Base-by-base conservation (phyloP, 257 asterid genomes). In the Knoxia roxburghii region DNA sequence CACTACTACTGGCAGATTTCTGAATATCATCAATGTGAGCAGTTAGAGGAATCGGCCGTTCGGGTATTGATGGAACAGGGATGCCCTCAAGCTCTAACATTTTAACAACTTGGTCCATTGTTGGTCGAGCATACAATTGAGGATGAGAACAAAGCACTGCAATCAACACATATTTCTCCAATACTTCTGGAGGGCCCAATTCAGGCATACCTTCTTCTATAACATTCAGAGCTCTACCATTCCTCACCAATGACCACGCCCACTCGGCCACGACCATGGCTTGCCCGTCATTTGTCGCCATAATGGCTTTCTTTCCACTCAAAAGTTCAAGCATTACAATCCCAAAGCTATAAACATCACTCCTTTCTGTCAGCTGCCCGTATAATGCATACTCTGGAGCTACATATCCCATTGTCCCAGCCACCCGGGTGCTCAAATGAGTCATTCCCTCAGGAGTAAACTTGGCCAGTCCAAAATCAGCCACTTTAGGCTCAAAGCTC, bases 371-470 rank as follows among this genome's bases (percentile, higher is more conserved):
- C 62, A 92, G 71, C 68, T 89, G 95, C 8, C 98, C 97, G 24
- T 92, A 92, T 37, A 92, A 70, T 0, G 97, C 97, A 29, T 92
- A 92, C 81, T 92, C 98, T 0, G 98, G 98, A 0, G 97, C 97
- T n/a, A 92, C 88, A 55, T 92, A 92, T 15, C 98, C 98, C 95
- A 87, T 86, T 0, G 98, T 92, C 69, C 98, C 98, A 0, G 97
- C 98, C n/a, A 92, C 96, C 51, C 87, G 82, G 32, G 97, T 92
- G 82, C 96, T 92, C 86, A 92, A 20, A 37, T 89, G 98, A 0
- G 96, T 84, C 86, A 83, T 75, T 6, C 98, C 98, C 41, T 92
- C 98, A 0, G 97, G 97, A 0, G 82, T 79, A 43, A 92, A 89
- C 86, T 83, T 89, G 0, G 98, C 97, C 79, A 92, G 56, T 65